Base-by-base conservation (phyloP, 805 yeast genomes). In the Kodamaea restingae region DNA sequence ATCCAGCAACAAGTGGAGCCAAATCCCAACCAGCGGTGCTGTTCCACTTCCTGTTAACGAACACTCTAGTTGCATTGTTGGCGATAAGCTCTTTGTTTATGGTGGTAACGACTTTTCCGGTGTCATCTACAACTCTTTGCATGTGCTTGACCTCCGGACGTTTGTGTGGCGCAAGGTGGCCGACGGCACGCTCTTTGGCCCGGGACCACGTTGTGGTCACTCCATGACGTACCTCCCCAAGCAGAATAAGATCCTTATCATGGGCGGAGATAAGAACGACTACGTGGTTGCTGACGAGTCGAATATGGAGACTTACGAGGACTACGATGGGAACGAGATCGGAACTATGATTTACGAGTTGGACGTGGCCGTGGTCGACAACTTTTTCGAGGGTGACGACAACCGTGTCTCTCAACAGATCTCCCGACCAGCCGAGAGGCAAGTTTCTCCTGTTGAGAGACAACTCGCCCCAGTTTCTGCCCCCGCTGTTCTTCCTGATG, bases 151-250 rank as follows among this genome's bases (percentile, higher is more conserved):
- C 56, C 68, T 93, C 49, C 71, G 77, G 38, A 74, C 84, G 15
- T 70, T 75, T 35, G 76, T 78, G 35, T 88, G 96, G 93, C 80
- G 77, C 54, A 76, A 77, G 41, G 72, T 85, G 50, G 31, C 32
- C 2, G 34, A 34, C 9, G 73, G 60, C 49, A 72, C 56, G 7
- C 61, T 64, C 30, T 67, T 72, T 27, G 70, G 72, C 9, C 95
- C 96, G 1, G 85, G 90, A 32, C 79, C 93, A 10, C 77, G 97
- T 50, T 85, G 91, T 45, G 98, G 98, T 7, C 98, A 93, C 61
- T 79, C 95, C 6, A 66, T 91, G 63, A 80, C 97, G 1, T 81
- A 78, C 38, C 60, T 84, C 40, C 68, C 81, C 35, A 75, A 71
- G 18, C 77, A 76, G 44, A 78, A 86, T 52, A 85, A 81, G 60